phyloP scores from a whole-genome alignment of 148 eudicot species.

The Persicaria tinctoria region DNA sequence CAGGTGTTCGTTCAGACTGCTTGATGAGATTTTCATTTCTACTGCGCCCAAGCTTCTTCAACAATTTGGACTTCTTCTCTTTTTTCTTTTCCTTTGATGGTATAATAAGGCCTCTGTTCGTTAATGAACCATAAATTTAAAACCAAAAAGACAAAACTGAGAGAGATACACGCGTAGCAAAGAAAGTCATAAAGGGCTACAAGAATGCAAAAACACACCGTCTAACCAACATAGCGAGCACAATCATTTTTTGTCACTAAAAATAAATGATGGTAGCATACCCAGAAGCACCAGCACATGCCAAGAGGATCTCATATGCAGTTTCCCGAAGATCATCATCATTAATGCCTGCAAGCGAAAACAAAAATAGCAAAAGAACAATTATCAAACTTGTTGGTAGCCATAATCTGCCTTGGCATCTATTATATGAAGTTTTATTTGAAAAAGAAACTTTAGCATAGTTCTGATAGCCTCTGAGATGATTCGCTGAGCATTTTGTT shows the following conservation, averaged over 20 bases:
- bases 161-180: conserved; percentile 14
- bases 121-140: neutral
- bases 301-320: conserved; percentile 91
- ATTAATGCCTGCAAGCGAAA: conserved; percentile 49
- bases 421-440: neutral
- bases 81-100: conserved; percentile 96
- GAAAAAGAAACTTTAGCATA: neutral
- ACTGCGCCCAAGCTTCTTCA: conserved; percentile 90
- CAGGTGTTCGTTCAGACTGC: conserved; percentile 60
- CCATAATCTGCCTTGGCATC: neutral
- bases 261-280: conserved; percentile 27
- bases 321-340: conserved; percentile 97
- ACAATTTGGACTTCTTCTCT: conserved; percentile 74
- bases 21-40: conserved; percentile 45
- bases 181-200: conserved; percentile 11
- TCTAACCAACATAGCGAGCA: conserved; percentile 10
- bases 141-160: conserved; percentile 9
- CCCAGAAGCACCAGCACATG: conserved; percentile 99
- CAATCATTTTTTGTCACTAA: conserved; percentile 15
- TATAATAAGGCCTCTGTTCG: conserved; percentile 77
- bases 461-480: neutral
- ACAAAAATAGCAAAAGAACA: neutral
- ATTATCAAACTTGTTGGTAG: neutral
- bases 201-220: neutral
- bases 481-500: neutral